Evolutionary conservation across 2,329 filamentous ascomycete genomes (phyloP).

Genomic region (Trichoderma koningiopsis): DNA sequence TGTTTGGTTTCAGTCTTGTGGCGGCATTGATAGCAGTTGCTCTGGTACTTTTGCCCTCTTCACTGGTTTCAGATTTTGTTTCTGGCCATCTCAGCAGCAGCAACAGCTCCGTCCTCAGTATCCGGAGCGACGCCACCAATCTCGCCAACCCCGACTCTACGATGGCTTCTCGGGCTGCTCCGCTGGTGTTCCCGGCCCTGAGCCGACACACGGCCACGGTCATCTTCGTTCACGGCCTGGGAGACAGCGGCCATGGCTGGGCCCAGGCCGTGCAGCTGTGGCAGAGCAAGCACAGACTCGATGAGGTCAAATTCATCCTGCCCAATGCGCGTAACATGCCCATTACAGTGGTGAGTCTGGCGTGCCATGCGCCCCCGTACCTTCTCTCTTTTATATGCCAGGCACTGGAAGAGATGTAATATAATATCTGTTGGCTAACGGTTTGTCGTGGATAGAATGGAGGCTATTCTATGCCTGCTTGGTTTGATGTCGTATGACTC

Average conservation of each 20-base stretch:
- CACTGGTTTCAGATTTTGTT: neutral
- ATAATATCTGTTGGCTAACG: neutral
- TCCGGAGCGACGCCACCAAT: neutral
- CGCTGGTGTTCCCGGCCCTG: conserved; percentile 75
- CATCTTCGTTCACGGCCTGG: conserved; percentile 91
- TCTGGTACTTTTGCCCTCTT: neutral
- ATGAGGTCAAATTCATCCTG: conserved; percentile 91
- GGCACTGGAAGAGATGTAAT: neutral
- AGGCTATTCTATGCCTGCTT: conserved; percentile 81
- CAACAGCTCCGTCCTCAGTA: neutral
- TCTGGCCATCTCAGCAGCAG: neutral
- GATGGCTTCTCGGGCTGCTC: conserved; percentile 42
- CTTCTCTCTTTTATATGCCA: neutral
- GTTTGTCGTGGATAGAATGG: conserved; percentile 57
- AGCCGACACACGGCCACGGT: conserved; percentile 89
- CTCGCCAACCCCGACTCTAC: neutral
- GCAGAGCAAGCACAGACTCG: conserved; percentile 75
- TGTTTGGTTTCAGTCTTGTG: conserved; percentile 4
- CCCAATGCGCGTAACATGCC: conserved; percentile 87
- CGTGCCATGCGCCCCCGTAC: neutral
- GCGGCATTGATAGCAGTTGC: conserved; percentile 12
- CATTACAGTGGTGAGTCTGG: conserved; percentile 62
- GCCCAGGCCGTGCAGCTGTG: conserved; percentile 83
- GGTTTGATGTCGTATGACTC: conserved; percentile 73
- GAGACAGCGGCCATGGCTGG: conserved; percentile 81